Evolutionary conservation across 257 asterid species (phyloP), one percentile per base, ranked within the genome.

Genomic region (Verbascum thapsus): DNA sequence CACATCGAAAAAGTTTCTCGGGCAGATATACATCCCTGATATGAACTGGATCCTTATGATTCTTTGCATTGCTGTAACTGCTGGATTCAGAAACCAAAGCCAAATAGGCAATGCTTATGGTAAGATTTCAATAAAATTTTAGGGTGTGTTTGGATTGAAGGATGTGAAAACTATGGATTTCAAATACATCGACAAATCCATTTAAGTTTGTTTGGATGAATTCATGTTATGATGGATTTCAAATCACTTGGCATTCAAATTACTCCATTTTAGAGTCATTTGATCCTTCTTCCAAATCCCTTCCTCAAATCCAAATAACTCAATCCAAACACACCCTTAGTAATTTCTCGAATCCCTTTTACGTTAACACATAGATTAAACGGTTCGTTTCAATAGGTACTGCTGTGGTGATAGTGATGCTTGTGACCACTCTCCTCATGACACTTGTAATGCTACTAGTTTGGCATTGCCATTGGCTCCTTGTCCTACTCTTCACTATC

Each of bases 101-200:
- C 88, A 83, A 77, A 88, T 88, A 60, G 95, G 90, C 68, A 88
- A 88, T 52, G 95, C 95, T 10, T 88, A 85, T 7, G 96, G 96
- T 88, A 59, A 79, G 88, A 55, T 54, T 48, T 58, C 32, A 26
- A 26, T 26, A 5, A 26, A 26, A 26, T 26, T 26, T n/a, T n/a
- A n/a, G n/a, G n/a, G n/a, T n/a, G n/a, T n/a, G n/a, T n/a, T n/a
- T n/a, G n/a, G n/a, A n/a, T n/a, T n/a, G n/a, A n/a, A n/a, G n/a
- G n/a, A n/a, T n/a, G n/a, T n/a, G n/a, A n/a, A n/a, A n/a, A n/a
- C n/a, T n/a, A n/a, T n/a, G n/a, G n/a, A n/a, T n/a, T n/a, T n/a
- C n/a, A n/a, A n/a, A n/a, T n/a, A n/a, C n/a, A n/a, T n/a, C n/a
- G n/a, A n/a, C n/a, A n/a, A n/a, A n/a, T n/a, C n/a, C n/a, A n/a